Evolutionary conservation across 2,329 filamentous ascomycete species (phyloP).

Genomic region (Stachybotrys elegans): DNA sequence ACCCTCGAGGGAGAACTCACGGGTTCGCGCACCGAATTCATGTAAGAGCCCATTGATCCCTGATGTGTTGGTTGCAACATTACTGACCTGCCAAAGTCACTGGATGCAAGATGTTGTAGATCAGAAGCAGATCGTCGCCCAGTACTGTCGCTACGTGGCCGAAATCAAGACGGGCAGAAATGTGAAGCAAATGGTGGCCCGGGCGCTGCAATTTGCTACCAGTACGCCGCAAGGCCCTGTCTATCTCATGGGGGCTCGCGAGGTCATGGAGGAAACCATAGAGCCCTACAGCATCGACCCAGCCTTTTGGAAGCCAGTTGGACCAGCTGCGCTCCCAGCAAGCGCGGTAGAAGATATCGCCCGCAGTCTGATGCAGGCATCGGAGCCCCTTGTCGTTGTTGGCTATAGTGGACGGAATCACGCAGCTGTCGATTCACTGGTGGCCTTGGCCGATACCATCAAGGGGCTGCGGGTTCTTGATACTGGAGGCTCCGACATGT

Average conservation of each 20-base stretch:
- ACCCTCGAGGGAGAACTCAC: constrained; percentile 69
- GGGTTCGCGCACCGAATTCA: constrained; percentile 69
- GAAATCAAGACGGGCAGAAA: constrained; percentile 77
- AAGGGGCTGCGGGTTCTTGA: constrained; percentile 64
- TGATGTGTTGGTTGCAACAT: too few relatives aligned
- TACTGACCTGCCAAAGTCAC: too few relatives aligned
- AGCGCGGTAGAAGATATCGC: constrained; percentile 51
- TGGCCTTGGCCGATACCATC: constrained; percentile 58
- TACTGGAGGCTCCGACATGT: constrained; percentile 70
- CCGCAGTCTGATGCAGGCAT: constrained; percentile 51
- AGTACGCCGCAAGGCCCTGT: constrained; percentile 70
- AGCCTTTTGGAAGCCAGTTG: constrained; percentile 60
- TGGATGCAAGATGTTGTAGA: constrained; percentile 77
- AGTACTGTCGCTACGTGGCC: constrained; percentile 74
- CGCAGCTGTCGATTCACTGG: constrained; percentile 50
- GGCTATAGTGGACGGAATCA: constrained; percentile 68
- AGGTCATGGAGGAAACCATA: constrained; percentile 78
- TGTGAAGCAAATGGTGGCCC: constrained; percentile 78
- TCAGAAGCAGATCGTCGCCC: constrained; percentile 68
- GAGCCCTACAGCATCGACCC: constrained; percentile 61
- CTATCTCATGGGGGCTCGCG: constrained; percentile 67
- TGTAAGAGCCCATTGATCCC: too few relatives aligned
- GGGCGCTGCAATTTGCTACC: constrained; percentile 70
- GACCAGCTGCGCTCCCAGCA: constrained; percentile 48
- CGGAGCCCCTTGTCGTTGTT: constrained; percentile 60